Evolutionary conservation across 306 rosid genomes (phyloP).

Genomic region (Acacia confusa): DNA sequence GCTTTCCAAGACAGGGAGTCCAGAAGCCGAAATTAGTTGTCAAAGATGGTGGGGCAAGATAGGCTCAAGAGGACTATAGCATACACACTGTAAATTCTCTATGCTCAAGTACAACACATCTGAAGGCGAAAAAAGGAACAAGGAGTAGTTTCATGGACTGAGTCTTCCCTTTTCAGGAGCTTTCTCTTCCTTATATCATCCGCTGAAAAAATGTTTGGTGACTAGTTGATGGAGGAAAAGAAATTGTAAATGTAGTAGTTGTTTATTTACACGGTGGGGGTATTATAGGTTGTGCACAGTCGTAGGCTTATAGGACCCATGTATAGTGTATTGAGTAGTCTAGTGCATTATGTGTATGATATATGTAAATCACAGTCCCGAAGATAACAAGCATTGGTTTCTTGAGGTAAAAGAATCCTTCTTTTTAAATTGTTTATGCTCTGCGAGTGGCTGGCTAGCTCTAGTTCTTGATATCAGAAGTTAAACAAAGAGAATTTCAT

Average conservation of each 20-base stretch:
- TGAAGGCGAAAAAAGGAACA: conserved; percentile 14
- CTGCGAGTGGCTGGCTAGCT: neutral
- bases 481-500: neutral
- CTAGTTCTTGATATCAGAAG: neutral
- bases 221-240: conserved; percentile 39
- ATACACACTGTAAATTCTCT: conserved; percentile 25
- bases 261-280: conserved; percentile 31
- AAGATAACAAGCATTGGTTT: conserved; percentile 44
- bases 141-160: conserved; percentile 11
- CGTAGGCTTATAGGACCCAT: conserved; percentile 39
- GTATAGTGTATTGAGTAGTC: conserved; percentile 39
- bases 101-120: conserved; percentile 10
- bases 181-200: conserved; percentile 23
- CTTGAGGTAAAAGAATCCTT: conserved; percentile 1
- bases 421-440: neutral
- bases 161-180: conserved; percentile 28
- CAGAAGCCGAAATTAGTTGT: conserved; percentile 59
- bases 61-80: conserved; percentile 49
- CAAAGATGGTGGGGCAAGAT: conserved; percentile 87
- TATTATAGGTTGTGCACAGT: conserved; percentile 54
- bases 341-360: conserved; percentile 33
- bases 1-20: conserved; percentile 48
- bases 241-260: conserved; percentile 45
- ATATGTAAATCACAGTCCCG: conserved; percentile 33
- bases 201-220: conserved; percentile 17